phyloP scores from a whole-genome alignment of 768 basidiomycete genomes.

The Mycena chlorophos region DNA sequence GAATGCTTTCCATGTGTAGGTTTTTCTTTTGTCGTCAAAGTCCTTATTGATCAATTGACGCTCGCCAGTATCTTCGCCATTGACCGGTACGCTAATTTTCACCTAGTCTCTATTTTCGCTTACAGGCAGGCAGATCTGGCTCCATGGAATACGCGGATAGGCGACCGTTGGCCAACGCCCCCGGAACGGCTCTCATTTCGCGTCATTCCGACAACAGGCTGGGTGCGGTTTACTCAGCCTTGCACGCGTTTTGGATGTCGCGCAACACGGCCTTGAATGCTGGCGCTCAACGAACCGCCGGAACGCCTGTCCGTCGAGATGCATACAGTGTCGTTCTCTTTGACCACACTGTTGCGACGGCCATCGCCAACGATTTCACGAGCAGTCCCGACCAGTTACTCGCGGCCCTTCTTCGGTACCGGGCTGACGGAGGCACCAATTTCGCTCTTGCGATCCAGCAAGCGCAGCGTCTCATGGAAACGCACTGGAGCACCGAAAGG shows the following conservation, averaged over 20 bases:
- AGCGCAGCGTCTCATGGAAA: constrained; percentile 39
- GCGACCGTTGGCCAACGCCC: constrained; percentile 42
- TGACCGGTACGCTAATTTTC: constrained; percentile 38
- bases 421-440: constrained; percentile 40
- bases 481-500: constrained; percentile 55
- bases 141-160: constrained; percentile 45
- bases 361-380: constrained; percentile 46
- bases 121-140: constrained; percentile 36
- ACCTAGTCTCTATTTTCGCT: not conserved
- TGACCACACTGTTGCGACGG: constrained; percentile 21
- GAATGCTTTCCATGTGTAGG: constrained; percentile 56
- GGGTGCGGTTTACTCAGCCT: constrained; percentile 48
- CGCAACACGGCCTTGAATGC: constrained; percentile 18
- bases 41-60: not conserved
- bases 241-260: constrained; percentile 23
- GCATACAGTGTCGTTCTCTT: constrained; percentile 47
- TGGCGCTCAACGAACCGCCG: not conserved
- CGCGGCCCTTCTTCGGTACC: constrained; percentile 31
- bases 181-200: constrained; percentile 28
- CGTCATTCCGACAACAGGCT: constrained; percentile 41
- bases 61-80: constrained; percentile 51
- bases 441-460: constrained; percentile 39
- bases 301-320: constrained; percentile 13
- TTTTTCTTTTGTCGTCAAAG: constrained; percentile 1
- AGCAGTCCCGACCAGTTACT: constrained; percentile 47